These are phyloP conservation scores for Brassica hybrid DNA, from an alignment of 441 rosid genomes.

Conservation along the genomic window DNA sequence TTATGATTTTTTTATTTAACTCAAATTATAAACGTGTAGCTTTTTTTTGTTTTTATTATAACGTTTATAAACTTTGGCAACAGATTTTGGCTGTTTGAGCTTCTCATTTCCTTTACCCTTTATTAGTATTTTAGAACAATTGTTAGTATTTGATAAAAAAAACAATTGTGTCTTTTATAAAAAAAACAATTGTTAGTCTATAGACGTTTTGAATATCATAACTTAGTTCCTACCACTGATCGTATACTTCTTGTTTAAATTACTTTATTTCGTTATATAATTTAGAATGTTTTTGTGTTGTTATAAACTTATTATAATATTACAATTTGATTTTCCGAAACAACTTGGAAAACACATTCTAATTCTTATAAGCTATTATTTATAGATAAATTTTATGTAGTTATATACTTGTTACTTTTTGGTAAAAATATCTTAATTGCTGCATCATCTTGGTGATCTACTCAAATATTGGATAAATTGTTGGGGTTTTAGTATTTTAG, in stretches of 20 bases:
- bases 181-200: not conserved
- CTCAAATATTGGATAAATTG: not conserved
- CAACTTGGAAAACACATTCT: not conserved
- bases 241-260: not conserved
- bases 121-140: not conserved
- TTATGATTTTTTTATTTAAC: not conserved
- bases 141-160: no score
- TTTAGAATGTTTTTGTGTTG: not conserved
- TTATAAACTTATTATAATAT: not conserved
- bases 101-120: not conserved
- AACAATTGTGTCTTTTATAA: no score
- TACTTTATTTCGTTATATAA: not conserved
- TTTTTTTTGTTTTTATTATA: slow-evolving; percentile 26
- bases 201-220: slow-evolving; percentile 10
- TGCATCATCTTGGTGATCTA: slow-evolving; percentile 9
- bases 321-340: not conserved
- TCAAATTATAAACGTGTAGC: slow-evolving; percentile 29
- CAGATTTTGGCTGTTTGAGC: slow-evolving; percentile 33
- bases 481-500: not conserved
- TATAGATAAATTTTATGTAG: not conserved
- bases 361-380: no score
- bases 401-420: not conserved
- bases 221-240: not conserved
- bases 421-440: not conserved
- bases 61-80: slow-evolving; percentile 34